These are phyloP conservation scores for Stylosanthes scabra DNA, from an alignment of 331 rosid genomes.

Conservation along the genomic window DNA sequence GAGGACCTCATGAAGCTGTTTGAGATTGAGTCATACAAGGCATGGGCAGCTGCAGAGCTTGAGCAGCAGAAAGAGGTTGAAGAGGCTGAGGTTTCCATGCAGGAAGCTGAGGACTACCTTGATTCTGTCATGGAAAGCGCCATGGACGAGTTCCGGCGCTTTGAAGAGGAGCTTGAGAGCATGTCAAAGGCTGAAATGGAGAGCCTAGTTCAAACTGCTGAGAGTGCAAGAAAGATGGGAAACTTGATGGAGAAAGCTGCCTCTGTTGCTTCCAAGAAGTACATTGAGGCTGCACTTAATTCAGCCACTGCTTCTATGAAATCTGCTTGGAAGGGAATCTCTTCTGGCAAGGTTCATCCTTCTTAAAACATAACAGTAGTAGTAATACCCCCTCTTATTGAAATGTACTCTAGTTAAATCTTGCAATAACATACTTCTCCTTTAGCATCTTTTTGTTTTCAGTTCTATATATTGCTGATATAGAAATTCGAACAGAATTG, in stretches of 20 bases:
- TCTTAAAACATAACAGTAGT: constrained; percentile 36
- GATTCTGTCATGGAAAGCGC: constrained; percentile 82
- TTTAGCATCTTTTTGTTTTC: neutral
- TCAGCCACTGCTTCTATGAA: constrained; percentile 91
- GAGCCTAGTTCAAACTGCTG: constrained; percentile 57
- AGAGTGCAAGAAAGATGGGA: constrained; percentile 78
- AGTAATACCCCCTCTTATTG: neutral
- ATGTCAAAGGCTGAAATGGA: constrained; percentile 54
- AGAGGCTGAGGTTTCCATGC: constrained; percentile 63
- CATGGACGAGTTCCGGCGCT: constrained; percentile 83
- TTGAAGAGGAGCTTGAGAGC: constrained; percentile 74
- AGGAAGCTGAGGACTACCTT: constrained; percentile 70
- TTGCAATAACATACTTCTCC: neutral
- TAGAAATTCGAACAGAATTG: constrained; percentile 7
- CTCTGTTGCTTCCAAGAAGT: constrained; percentile 68
- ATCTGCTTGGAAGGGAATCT: constrained; percentile 86
- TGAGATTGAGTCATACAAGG: constrained; percentile 89
- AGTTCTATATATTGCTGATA: constrained; percentile 3
- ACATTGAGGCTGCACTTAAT: constrained; percentile 74
- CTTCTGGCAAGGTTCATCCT: constrained; percentile 86
- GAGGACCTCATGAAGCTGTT: constrained; percentile 87
- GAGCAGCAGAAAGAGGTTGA: constrained; percentile 59
- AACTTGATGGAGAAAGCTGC: constrained; percentile 76
- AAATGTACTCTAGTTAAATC: neutral
- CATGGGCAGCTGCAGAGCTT: constrained; percentile 88